Evolutionary conservation across 768 basidiomycete species (phyloP).

Genomic region (Lyophyllum shimeji): DNA sequence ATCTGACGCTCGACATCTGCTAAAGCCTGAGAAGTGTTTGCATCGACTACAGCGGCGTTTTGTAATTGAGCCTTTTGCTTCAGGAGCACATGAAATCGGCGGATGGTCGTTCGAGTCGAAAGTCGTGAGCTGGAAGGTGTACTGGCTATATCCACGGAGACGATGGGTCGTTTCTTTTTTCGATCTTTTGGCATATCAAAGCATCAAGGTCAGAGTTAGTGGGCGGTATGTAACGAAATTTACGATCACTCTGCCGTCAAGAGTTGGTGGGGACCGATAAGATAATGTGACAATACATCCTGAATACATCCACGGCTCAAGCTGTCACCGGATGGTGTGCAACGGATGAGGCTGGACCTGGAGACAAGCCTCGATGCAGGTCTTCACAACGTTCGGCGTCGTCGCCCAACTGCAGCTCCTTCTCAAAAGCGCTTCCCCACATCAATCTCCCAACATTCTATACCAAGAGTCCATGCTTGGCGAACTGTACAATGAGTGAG

Average conservation of each 20-base stretch:
- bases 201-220: not conserved
- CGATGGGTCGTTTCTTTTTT: constrained; percentile 36
- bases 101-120: constrained; percentile 72
- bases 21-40: constrained; percentile 34
- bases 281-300: too few relatives aligned
- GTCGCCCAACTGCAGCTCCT: too few relatives aligned
- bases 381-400: too few relatives aligned
- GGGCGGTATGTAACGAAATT: not conserved
- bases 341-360: too few relatives aligned
- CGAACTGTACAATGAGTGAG: not conserved
- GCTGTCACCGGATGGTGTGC: too few relatives aligned
- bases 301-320: too few relatives aligned
- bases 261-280: too few relatives aligned
- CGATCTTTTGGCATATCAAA: constrained; percentile 34
- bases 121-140: constrained; percentile 51
- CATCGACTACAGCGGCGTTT: constrained; percentile 15
- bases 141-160: constrained; percentile 10
- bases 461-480: not conserved
- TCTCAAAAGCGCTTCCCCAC: too few relatives aligned
- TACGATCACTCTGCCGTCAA: too few relatives aligned
- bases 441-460: too few relatives aligned
- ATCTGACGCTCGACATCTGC: constrained; percentile 61
- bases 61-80: constrained; percentile 65
- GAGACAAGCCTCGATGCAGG: too few relatives aligned
- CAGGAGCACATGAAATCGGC: constrained; percentile 76